Conservation (phyloP, 495 filamentous ascomycete genomes). For the Podospora bellae-mahoneyi region DNA sequence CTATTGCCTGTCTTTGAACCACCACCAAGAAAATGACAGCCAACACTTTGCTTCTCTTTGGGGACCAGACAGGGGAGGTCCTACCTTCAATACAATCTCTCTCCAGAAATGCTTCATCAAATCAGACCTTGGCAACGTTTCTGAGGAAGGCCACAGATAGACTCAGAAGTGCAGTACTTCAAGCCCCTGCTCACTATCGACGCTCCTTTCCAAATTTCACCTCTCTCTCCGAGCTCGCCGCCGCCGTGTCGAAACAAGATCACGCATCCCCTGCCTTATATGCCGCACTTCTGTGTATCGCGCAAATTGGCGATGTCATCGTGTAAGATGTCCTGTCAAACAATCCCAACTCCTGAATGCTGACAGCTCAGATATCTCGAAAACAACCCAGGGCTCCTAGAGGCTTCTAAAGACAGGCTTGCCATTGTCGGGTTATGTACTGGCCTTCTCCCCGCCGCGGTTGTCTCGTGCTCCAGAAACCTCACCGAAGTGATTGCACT, state of each 20-base stretch:
- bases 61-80: slow-evolving; percentile 22
- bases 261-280: slow-evolving; percentile 5
- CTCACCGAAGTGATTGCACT: slow-evolving; percentile 57
- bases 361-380: slow-evolving; percentile 19
- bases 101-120: slow-evolving; percentile 5
- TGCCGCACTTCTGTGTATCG: slow-evolving; percentile 15
- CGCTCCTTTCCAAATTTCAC: slow-evolving; percentile 13
- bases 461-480: slow-evolving; percentile 56
- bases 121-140: slow-evolving; percentile 11
- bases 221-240: slow-evolving; percentile 16
- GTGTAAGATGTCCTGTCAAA: slow-evolving; percentile 13
- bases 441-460: slow-evolving; percentile 59
- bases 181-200: slow-evolving; percentile 1
- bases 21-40: slow-evolving; percentile 14
- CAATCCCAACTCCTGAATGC: neutral
- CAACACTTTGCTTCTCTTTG: slow-evolving; percentile 19
- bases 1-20: neutral
- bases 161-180: slow-evolving; percentile 6
- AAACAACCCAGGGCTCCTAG: slow-evolving; percentile 12
- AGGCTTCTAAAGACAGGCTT: slow-evolving; percentile 22
- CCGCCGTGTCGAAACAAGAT: slow-evolving; percentile 8
- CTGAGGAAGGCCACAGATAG: slow-evolving; percentile 13
- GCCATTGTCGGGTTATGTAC: slow-evolving; percentile 58
- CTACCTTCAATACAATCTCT: slow-evolving; percentile 17
- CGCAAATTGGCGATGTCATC: slow-evolving; percentile 21